Conservation (phyloP, 1,139 yeast genomes). For the Geotrichum fermentans region DNA sequence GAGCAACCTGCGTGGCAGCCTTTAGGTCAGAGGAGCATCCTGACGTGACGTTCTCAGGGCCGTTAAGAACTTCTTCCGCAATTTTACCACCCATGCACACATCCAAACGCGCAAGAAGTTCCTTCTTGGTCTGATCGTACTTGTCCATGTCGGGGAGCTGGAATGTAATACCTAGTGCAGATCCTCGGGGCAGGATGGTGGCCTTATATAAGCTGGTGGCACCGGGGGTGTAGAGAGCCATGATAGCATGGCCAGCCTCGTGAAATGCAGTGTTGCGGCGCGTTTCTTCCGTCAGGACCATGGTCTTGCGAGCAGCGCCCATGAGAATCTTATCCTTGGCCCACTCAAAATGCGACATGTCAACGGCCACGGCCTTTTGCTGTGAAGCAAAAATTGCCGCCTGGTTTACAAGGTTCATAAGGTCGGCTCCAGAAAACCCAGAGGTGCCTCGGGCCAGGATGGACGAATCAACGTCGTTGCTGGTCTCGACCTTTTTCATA, state of each 20-base stretch:
- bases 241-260: constrained; percentile 97
- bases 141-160: constrained; percentile 98
- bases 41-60: constrained; percentile 88
- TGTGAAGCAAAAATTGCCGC: constrained; percentile 98
- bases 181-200: constrained; percentile 92
- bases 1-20: constrained; percentile 85
- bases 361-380: constrained; percentile 82
- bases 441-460: constrained; percentile 95
- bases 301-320: constrained; percentile 98
- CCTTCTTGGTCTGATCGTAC: constrained; percentile 84
- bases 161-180: constrained; percentile 94
- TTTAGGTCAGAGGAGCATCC: constrained; percentile 91
- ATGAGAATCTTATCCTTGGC: constrained; percentile 95
- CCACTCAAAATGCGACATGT: constrained; percentile 94
- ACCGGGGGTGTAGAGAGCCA: constrained; percentile 93
- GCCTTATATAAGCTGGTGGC: constrained; percentile 96
- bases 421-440: constrained; percentile 94
- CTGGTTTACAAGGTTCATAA: constrained; percentile 91
- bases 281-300: constrained; percentile 95
- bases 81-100: constrained; percentile 99
- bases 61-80: constrained; percentile 85
- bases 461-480: constrained; percentile 80
- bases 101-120: constrained; percentile 85
- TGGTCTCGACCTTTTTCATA: constrained; percentile 82
- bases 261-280: constrained; percentile 94